Conservation (phyloP, 2,329 filamentous ascomycete species). For the Seiridium cupressi region DNA sequence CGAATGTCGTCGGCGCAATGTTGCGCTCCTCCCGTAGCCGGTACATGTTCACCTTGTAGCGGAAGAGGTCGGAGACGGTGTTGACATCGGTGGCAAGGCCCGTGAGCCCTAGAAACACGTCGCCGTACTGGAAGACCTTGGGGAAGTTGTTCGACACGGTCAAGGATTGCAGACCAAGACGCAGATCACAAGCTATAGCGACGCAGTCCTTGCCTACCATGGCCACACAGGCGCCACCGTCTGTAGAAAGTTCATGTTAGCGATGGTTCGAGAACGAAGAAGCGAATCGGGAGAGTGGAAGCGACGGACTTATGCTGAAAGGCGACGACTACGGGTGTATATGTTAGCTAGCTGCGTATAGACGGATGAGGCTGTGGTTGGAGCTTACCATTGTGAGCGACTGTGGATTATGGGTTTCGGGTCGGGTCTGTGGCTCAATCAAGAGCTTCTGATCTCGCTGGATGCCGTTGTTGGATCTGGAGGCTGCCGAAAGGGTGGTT, state of each 20-base stretch:
- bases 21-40: constrained; percentile 95
- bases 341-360: constrained; percentile 27
- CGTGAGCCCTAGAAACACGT: constrained; percentile 92
- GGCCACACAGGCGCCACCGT: constrained; percentile 92
- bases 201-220: constrained; percentile 99
- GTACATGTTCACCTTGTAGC: constrained; percentile 99
- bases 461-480: neutral
- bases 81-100: constrained; percentile 94
- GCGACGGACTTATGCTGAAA: constrained; percentile 84
- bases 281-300: too few species aligned
- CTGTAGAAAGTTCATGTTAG: constrained; percentile 31
- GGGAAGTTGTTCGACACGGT: constrained; percentile 99
- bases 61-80: constrained; percentile 94
- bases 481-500: neutral
- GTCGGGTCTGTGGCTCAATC: neutral
- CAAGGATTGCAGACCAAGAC: constrained; percentile 91
- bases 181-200: constrained; percentile 97
- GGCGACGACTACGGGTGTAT: constrained; percentile 66
- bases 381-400: constrained; percentile 29
- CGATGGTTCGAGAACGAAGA: neutral
- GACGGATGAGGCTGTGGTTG: too few species aligned
- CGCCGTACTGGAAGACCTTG: constrained; percentile 98
- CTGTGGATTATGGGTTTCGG: neutral
- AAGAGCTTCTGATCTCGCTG: neutral
- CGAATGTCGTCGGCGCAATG: constrained; percentile 92